Conservation (phyloP, 2,329 filamentous ascomycete species). For the Blastomyces gilchristii region DNA sequence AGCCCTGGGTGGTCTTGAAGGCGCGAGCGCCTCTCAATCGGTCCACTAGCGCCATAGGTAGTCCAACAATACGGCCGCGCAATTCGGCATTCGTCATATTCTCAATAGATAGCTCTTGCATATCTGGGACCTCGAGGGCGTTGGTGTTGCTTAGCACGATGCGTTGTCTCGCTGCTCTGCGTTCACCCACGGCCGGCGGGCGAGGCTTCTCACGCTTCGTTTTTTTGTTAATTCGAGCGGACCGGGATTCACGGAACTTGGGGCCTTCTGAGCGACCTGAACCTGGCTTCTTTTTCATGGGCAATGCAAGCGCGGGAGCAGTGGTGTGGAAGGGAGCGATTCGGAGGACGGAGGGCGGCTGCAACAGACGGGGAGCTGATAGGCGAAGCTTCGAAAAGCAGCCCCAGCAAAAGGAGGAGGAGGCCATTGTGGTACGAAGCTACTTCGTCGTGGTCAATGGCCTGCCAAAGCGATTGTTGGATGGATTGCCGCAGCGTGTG, state of each 20-base stretch:
- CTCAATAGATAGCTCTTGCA: conserved; percentile 50
- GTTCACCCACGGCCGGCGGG: conserved; percentile 58
- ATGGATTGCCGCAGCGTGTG: neutral
- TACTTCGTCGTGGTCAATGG: conserved; percentile 1
- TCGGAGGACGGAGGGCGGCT: conserved; percentile 35
- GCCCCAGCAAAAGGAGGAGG: conserved; percentile 48
- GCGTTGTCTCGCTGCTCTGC: conserved; percentile 76
- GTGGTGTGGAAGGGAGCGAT: conserved; percentile 41
- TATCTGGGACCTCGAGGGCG: conserved; percentile 63
- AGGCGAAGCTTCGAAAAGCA: conserved; percentile 45
- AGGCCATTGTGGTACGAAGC: conserved; percentile 40
- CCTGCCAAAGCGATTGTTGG: neutral
- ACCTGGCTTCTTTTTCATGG: conserved; percentile 42
- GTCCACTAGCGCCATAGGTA: conserved; percentile 64
- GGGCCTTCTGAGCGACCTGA: conserved; percentile 18
- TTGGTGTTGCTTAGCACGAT: conserved; percentile 92
- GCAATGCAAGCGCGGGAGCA: conserved; percentile 28
- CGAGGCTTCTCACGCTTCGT: conserved; percentile 36
- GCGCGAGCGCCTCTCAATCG: conserved; percentile 72
- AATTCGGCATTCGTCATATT: conserved; percentile 47
- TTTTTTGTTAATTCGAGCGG: conserved; percentile 39
- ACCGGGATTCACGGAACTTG: conserved; percentile 32
- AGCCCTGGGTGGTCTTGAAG: conserved; percentile 83
- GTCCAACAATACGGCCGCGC: conserved; percentile 56
- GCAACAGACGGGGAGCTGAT: conserved; percentile 27